phyloP scores from a whole-genome alignment of 768 basidiomycete species.

The Chalciporus pseudorubinellus region DNA sequence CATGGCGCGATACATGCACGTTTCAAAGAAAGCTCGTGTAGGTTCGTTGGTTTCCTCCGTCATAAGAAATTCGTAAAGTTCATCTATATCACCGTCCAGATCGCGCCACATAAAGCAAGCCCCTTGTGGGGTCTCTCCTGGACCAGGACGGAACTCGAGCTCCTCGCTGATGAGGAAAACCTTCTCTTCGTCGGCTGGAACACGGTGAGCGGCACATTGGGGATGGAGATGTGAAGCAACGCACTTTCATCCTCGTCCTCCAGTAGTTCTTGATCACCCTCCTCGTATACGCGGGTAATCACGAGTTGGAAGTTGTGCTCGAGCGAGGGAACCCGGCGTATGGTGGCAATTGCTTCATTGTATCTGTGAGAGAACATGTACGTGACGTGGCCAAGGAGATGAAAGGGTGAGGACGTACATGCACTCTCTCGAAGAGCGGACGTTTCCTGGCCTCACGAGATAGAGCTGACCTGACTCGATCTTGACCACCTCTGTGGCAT shows the following conservation, averaged over 20 bases:
- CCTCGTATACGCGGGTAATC: slow-evolving; percentile 94
- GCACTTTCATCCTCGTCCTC: slow-evolving; percentile 91
- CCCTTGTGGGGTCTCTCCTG: slow-evolving; percentile 69
- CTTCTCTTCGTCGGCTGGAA: slow-evolving; percentile 87
- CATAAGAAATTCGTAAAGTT: slow-evolving; percentile 91
- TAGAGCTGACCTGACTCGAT: slow-evolving; percentile 89
- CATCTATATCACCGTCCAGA: slow-evolving; percentile 86
- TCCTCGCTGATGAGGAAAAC: slow-evolving; percentile 89
- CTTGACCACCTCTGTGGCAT: slow-evolving; percentile 93
- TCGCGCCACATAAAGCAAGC: slow-evolving; percentile 91
- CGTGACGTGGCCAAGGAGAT: neutral
- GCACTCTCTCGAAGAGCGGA: slow-evolving; percentile 93
- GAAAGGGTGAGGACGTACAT: slow-evolving; percentile 57
- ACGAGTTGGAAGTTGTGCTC: slow-evolving; percentile 89
- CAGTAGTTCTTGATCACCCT: slow-evolving; percentile 91
- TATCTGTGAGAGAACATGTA: slow-evolving; percentile 52
- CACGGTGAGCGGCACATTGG: slow-evolving; percentile 4
- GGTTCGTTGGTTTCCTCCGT: slow-evolving; percentile 69
- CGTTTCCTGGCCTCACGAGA: slow-evolving; percentile 86
- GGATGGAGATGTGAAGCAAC: slow-evolving; percentile 21
- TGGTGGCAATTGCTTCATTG: slow-evolving; percentile 92
- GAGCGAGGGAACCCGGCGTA: slow-evolving; percentile 75
- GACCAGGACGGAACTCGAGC: slow-evolving; percentile 78
- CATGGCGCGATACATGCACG: slow-evolving; percentile 93
- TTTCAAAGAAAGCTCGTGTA: slow-evolving; percentile 87